Conservation (phyloP, 176 grass and related monocot genomes). For the Puccinellia tenuiflora region DNA sequence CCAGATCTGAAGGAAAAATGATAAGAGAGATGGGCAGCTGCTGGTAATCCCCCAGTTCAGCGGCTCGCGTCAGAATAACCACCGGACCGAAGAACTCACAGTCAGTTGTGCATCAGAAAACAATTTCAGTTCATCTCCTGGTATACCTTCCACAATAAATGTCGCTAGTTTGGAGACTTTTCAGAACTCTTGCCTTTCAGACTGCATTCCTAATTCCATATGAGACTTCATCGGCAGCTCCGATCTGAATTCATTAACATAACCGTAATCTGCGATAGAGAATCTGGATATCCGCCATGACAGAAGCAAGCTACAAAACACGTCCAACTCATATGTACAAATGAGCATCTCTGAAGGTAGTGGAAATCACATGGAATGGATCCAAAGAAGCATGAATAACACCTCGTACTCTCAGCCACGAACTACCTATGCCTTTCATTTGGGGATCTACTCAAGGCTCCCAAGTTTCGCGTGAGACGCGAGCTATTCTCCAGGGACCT, state of each 20-base stretch:
- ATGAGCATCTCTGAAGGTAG: constrained; percentile 58
- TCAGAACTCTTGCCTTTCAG: constrained; percentile 56
- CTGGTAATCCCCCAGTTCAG: too few relatives aligned
- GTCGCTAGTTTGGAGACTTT: constrained; percentile 53
- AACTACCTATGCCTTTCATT: constrained; percentile 24
- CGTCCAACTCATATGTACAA: constrained; percentile 51
- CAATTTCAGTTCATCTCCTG: constrained; percentile 39
- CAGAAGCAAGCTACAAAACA: constrained; percentile 35
- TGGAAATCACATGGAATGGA: constrained; percentile 33
- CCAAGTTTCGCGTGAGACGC: too few relatives aligned
- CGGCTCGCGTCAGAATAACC: too few relatives aligned
- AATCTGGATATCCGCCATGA: constrained; percentile 44
- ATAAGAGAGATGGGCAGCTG: too few relatives aligned
- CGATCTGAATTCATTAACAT: constrained; percentile 63
- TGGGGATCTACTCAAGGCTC: constrained; percentile 32
- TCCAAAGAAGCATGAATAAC: constrained; percentile 22
- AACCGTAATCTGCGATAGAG: constrained; percentile 54
- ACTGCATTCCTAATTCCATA: constrained; percentile 41
- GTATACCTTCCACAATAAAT: constrained; percentile 47
- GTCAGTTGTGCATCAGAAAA: constrained; percentile 46
- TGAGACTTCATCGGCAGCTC: constrained; percentile 67
- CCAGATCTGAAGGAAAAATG: too few relatives aligned
- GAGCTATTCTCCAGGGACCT: too few relatives aligned
- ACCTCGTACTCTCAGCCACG: constrained; percentile 34
- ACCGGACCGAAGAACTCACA: too few relatives aligned